A percentile compares a stretch with the other conserved stretches of the same genome.
phyloP scores from a whole-genome alignment of 352 stramenopile genomes.

The Vaucheria bursata region DNA sequence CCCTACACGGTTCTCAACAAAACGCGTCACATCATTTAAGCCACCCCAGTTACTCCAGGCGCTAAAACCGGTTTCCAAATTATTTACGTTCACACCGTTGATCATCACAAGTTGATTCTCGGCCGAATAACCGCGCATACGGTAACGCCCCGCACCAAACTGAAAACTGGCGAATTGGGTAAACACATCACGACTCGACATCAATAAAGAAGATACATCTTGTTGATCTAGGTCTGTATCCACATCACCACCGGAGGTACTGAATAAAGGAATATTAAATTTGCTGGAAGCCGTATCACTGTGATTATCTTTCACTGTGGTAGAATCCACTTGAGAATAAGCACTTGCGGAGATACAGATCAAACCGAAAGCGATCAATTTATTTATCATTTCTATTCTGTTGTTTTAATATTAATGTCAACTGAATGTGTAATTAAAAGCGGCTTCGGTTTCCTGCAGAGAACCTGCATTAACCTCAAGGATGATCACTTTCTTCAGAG shows the following conservation, averaged over 20 bases:
- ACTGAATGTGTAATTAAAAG: too few species aligned
- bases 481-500: not conserved
- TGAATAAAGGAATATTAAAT: constrained; percentile 4
- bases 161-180: not conserved
- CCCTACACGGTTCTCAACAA: not conserved
- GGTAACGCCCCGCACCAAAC: not conserved
- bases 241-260: not conserved
- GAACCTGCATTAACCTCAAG: not conserved
- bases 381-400: too few species aligned
- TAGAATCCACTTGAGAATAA: too few species aligned
- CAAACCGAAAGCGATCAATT: too few species aligned
- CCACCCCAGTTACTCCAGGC: not conserved
- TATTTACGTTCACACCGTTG: not conserved
- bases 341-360: too few species aligned
- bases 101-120: not conserved
- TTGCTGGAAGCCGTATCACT: too few species aligned
- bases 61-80: not conserved
- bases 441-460: not conserved
- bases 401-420: too few species aligned
- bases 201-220: not conserved
- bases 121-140: not conserved
- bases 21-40: not conserved
- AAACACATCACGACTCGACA: not conserved
- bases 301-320: too few species aligned
- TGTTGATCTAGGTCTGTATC: not conserved